phyloP scores from a whole-genome alignment of 441 rosid genomes.

The Viola pubescens region DNA sequence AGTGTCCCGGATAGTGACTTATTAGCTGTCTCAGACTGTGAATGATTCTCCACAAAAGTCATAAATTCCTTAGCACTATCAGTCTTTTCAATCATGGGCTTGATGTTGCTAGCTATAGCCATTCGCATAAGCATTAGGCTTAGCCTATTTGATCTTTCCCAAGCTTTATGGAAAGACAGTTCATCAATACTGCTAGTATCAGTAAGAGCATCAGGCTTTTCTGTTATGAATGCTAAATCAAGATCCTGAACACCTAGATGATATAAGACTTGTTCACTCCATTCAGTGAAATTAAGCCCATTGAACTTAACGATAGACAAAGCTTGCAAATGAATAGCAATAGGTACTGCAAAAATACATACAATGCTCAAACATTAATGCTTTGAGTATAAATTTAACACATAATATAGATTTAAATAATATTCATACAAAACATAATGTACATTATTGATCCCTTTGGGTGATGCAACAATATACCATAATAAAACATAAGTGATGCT shows the following conservation, averaged over 20 bases:
- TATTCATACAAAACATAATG: not conserved
- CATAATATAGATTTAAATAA: not conserved
- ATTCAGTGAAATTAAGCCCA: slow-evolving; percentile 10
- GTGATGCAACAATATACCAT: not conserved
- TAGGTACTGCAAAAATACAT: not conserved
- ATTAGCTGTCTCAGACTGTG: not conserved
- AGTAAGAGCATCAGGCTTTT: slow-evolving; percentile 5
- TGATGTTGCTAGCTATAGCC: not conserved
- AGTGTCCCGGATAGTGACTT: slow-evolving; percentile 7
- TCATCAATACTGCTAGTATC: slow-evolving; percentile 4
- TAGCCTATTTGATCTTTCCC: slow-evolving; percentile 8
- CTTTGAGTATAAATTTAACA: not conserved
- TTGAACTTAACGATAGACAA: slow-evolving; percentile 1
- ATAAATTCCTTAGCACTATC: slow-evolving; percentile 11
- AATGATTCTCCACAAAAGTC: slow-evolving; percentile 7
- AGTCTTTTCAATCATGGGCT: slow-evolving; percentile 2
- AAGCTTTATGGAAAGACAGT: not conserved
- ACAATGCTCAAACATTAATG: not conserved
- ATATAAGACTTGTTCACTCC: slow-evolving; percentile 13
- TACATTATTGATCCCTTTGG: not conserved
- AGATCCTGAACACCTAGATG: slow-evolving; percentile 13
- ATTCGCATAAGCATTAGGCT: slow-evolving; percentile 9
- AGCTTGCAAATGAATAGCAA: not conserved
- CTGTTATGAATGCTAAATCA: slow-evolving; percentile 7
- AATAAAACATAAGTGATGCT: not conserved